A percentile compares a stretch with the other conserved stretches of the same genome.
Conservation (phyloP, 169 alveolate genomes). For the Eimeria acervulina region DNA sequence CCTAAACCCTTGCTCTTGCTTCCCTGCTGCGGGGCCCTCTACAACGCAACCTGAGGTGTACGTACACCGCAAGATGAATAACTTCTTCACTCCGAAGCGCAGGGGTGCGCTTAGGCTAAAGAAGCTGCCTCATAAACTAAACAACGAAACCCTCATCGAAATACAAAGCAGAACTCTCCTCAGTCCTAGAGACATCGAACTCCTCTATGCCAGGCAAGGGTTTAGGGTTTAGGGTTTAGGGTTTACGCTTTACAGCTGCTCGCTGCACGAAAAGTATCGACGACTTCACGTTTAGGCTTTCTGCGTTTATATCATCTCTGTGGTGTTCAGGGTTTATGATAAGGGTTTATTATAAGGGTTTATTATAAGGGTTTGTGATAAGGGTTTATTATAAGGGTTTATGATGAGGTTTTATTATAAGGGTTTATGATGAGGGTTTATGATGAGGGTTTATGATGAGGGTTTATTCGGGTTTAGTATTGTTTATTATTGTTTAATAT, state of each 20-base stretch:
- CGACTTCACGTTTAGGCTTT: background rate
- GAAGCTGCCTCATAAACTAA: background rate
- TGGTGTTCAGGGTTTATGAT: too few relatives aligned
- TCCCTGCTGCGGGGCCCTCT: background rate
- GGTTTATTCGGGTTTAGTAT: too few relatives aligned
- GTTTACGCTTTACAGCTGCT: background rate
- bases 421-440: too few relatives aligned
- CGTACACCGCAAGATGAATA: slow-evolving; percentile 14
- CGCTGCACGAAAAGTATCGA: background rate
- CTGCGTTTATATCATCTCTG: too few relatives aligned
- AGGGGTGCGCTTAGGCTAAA: too few relatives aligned
- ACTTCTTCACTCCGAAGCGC: too few relatives aligned
- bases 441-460: too few relatives aligned
- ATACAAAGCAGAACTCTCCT: slow-evolving; percentile 4
- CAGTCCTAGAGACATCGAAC: slow-evolving; percentile 16
- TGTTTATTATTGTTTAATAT: too few relatives aligned
- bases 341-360: too few relatives aligned
- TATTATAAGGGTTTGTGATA: too few relatives aligned
- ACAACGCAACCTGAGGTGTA: background rate
- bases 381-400: too few relatives aligned
- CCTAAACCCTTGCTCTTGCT: background rate
- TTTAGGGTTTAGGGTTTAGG: slow-evolving; percentile 17
- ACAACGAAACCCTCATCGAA: background rate
- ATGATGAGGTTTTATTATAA: too few relatives aligned
- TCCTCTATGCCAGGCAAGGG: slow-evolving; percentile 31